Percentiles rank a stretch among this genome's conserved stretches.
phyloP scores from a whole-genome alignment of 225 moss, liverwort and hornwort genomes.

The Pseudoscleropodium purum region DNA sequence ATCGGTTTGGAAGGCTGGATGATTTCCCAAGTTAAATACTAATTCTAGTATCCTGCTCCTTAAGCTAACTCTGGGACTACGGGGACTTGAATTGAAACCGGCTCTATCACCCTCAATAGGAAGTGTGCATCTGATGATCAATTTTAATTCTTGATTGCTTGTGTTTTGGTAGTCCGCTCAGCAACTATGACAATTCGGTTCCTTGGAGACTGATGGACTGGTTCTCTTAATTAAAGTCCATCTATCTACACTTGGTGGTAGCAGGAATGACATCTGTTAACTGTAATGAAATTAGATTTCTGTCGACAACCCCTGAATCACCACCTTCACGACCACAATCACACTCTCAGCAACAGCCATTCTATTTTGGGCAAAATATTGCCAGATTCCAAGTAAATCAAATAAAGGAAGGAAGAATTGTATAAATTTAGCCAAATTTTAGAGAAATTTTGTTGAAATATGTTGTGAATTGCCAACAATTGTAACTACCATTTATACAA shows the following conservation, averaged over 20 bases:
- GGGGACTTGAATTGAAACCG: background rate
- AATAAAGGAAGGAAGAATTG: too few relatives aligned
- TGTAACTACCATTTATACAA: background rate
- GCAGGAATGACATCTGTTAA: background rate
- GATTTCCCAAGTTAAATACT: background rate
- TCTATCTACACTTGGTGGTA: background rate
- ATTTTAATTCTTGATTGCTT: too few relatives aligned
- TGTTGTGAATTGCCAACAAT: background rate
- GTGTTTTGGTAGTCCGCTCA: background rate
- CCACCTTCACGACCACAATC: background rate
- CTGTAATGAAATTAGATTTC: background rate
- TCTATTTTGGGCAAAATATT: background rate
- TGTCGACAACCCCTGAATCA: background rate
- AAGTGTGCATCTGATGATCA: background rate
- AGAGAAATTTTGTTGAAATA: background rate
- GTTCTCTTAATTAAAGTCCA: background rate
- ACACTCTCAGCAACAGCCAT: background rate
- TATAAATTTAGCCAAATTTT: too few relatives aligned
- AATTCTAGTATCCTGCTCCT: background rate
- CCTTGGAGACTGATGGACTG: background rate
- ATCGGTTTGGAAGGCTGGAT: background rate
- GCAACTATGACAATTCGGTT: background rate
- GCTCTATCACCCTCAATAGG: background rate
- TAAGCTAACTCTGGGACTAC: too few relatives aligned
- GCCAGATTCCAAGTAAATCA: too few relatives aligned